Conservation (phyloP, 2,329 filamentous ascomycete genomes). For the Harringtonia lauricola region DNA sequence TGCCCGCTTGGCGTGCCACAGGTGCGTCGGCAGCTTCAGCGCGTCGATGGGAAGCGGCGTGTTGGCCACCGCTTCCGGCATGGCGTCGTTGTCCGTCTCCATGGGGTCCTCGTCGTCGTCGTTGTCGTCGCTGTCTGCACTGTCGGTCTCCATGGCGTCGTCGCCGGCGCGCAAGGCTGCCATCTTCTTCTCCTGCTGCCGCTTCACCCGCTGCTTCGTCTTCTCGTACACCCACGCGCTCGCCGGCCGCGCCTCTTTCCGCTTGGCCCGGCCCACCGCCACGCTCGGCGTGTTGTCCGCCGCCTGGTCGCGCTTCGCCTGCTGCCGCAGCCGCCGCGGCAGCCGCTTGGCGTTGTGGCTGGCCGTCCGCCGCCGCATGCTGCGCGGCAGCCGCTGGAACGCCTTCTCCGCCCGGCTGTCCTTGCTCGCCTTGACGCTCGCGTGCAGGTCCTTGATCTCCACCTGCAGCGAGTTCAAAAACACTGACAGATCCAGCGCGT, state of each 20-base stretch:
- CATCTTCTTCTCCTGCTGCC: constrained; percentile 10
- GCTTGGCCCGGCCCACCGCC: constrained; percentile 48
- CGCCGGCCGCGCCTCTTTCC: constrained; percentile 25
- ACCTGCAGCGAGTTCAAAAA: constrained; percentile 82
- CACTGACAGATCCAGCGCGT: constrained; percentile 59
- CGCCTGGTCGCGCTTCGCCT: constrained; percentile 64
- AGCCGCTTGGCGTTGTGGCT: constrained; percentile 92
- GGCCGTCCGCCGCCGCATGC: constrained; percentile 75
- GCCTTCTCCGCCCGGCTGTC: constrained; percentile 48
- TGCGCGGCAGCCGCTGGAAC: constrained; percentile 82
- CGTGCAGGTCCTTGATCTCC: constrained; percentile 77
- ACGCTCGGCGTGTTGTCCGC: constrained; percentile 87
- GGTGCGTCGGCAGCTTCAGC: constrained; percentile 88
- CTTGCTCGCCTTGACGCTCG: constrained; percentile 59
- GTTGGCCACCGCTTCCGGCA: constrained; percentile 30
- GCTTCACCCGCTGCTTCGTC: constrained; percentile 19
- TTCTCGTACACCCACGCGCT: constrained; percentile 12
- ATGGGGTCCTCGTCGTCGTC: neutral
- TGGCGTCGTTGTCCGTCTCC: neutral
- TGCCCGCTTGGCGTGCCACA: constrained; percentile 88
- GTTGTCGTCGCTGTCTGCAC: neutral
- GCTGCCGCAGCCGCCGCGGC: constrained; percentile 60
- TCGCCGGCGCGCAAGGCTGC: neutral
- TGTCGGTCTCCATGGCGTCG: neutral
- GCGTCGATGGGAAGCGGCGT: constrained; percentile 72